Evolutionary conservation across 73 alveolate genomes (phyloP), one percentile per base, ranked within the genome.

Genomic region (Tetrahymena borealis): DNA sequence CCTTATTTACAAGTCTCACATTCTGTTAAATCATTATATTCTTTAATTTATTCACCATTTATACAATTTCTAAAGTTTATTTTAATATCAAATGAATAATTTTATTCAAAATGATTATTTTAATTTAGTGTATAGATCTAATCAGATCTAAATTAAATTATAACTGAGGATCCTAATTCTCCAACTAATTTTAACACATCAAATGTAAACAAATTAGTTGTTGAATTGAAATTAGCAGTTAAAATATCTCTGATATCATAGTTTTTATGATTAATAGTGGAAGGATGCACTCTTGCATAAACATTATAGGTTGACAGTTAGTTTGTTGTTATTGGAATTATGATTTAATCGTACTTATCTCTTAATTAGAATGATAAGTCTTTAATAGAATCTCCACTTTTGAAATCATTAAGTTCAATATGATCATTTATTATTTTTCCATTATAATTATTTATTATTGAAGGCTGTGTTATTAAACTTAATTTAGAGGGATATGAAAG

Each of bases 1-100:
- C 43, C 94, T 18, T 37, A 78, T 33, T 90, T 41, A 78, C 96
- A 94, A 11, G 33, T 38, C 20, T 32, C 11, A 20, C 96, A 94
- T 20, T 60, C n/a, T 24, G 33, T 18, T 20, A 60, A 32, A 24
- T 60, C 4, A 60, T 60, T 35, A 24, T 24, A 18, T 60, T 60
- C n/a, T 18, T 32, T 6, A 24, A 60, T 60, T 60, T 60, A n/a
- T 60, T 60, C 85, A 60, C 85, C 85, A 60, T 13, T n/a, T 15
- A 32, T 35, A 60, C 85, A 60, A 0, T 13, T 10, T 60, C 85
- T 60, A 60, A 60, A 60, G 35, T 60, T 60, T 18, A 60, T 60
- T 0, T 13, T 60, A 7, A 60, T 3, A 60, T 60, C 37, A 60
- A 60, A 60, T 0, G n/a, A 3, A 20, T 60, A 60, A 18, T n/a